Base-by-base conservation (phyloP, 2,329 filamentous ascomycete species). In the Diaporthe sp. region DNA sequence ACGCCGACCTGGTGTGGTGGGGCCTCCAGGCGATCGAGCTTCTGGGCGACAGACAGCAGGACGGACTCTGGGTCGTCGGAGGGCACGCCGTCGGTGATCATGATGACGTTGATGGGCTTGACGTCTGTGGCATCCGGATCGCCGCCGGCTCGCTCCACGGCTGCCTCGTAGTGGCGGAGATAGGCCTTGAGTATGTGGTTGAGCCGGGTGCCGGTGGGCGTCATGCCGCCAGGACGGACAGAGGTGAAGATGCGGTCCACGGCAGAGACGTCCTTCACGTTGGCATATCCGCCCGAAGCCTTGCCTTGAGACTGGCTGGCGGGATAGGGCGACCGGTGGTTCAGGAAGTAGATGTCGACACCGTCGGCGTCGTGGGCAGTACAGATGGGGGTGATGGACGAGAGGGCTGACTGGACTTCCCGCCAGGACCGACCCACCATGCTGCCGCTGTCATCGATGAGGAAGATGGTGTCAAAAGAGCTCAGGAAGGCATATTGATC, bases 271-370 rank as follows among this genome's bases (percentile, higher is more conserved):
- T 87, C 86, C 0, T 83, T 90, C 77, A 98, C 88, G 75, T 94
- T 91, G 78, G 87, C 87, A 84, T 94, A 96, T 6, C 90, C 90
- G 0, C 87, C 85, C 0, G 85, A 83, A 1, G 86, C 84, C 71
- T 86, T 84, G 28, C 82, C 82, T 13, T 81, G 79, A 8, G 61
- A 49, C 9, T 74, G 74, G 6, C 81, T 79, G n/a, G 87, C 86
- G 0, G 76, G 75, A 37, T 84, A 80, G 8, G 76, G 82, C 77
- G 85, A 87, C 49, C 82, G 81, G 81, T 94, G 89, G 85, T 98
- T 98, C 51, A 98, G 87, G 84, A 98, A 98, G 88, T 94, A 95
- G 77, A 98, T 87, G 81, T 98, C 96, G 79, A 98, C 92, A 31
- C 96, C 96, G 83, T 98, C 94, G 0, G 87, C 85, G 82, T 98